phyloP scores from a whole-genome alignment of 805 yeast genomes.

The Schizosaccharomyces osmophilus region DNA sequence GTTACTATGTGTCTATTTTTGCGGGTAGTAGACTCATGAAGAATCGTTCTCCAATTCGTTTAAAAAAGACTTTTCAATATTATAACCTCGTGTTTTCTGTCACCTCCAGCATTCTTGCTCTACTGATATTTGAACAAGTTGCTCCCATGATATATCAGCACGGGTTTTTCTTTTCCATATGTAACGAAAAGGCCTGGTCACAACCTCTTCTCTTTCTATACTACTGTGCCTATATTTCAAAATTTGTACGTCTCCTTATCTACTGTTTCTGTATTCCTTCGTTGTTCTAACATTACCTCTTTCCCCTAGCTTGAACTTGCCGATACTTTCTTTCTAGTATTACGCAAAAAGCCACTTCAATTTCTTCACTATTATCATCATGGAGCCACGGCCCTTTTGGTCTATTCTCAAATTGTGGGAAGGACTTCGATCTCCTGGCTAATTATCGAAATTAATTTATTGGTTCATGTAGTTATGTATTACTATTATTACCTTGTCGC shows the following conservation, averaged over 20 bases:
- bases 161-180: slow-evolving; percentile 66
- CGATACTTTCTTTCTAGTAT: slow-evolving; percentile 73
- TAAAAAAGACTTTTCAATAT: slow-evolving; percentile 52
- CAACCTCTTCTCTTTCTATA: slow-evolving; percentile 59
- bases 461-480: slow-evolving; percentile 88
- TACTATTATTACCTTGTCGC: slow-evolving; percentile 86
- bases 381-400: slow-evolving; percentile 84
- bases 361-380: slow-evolving; percentile 90
- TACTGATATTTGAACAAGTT: slow-evolving; percentile 59
- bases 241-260: slow-evolving; percentile 17
- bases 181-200: slow-evolving; percentile 55
- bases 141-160: slow-evolving; percentile 46
- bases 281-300: neutral
- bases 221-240: slow-evolving; percentile 74
- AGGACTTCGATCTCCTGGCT: slow-evolving; percentile 83
- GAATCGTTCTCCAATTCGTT: slow-evolving; percentile 37
- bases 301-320: slow-evolving; percentile 39
- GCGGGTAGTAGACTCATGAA: slow-evolving; percentile 52
- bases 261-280: neutral
- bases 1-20: slow-evolving; percentile 56
- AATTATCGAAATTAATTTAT: slow-evolving; percentile 63
- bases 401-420: slow-evolving; percentile 79
- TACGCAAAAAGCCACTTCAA: slow-evolving; percentile 63
- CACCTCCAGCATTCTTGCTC: slow-evolving; percentile 36
- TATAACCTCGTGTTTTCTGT: slow-evolving; percentile 58